Conservation (phyloP, 108 stramenopile genomes). For the Cyclostephanos tholiformis region DNA sequence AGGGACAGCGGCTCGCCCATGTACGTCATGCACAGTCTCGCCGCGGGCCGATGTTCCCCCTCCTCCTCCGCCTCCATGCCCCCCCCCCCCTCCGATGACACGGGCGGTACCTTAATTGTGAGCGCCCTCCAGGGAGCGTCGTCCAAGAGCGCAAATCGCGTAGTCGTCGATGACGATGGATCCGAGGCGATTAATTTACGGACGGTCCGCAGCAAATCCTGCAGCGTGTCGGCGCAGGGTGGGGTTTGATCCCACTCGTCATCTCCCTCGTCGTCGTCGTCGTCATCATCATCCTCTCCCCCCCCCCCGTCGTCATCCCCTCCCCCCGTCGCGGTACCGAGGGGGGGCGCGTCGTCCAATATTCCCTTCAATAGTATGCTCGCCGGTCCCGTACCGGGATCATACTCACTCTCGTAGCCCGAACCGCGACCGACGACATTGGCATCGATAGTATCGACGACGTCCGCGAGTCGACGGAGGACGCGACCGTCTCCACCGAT, state of each 20-base stretch:
- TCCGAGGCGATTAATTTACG: constrained; percentile 31
- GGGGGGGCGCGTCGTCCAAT: constrained; percentile 36
- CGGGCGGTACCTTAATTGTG: constrained; percentile 12
- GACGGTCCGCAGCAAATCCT: constrained; percentile 71
- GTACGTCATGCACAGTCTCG: constrained; percentile 40
- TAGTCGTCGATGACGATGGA: constrained; percentile 26
- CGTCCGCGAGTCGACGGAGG: constrained; percentile 18
- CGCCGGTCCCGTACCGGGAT: constrained; percentile 62
- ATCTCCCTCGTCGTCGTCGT: constrained; percentile 55
- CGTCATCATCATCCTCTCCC: constrained; percentile 66
- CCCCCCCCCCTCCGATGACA: constrained; percentile 11
- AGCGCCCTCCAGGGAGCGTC: constrained; percentile 81
- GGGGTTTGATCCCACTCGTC: constrained; percentile 62
- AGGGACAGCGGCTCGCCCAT: constrained; percentile 47
- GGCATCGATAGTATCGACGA: constrained; percentile 40
- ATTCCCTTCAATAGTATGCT: constrained; percentile 68
- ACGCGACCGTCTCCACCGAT: constrained; percentile 10
- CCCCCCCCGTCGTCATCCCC: constrained; percentile 65
- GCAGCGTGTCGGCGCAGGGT: constrained; percentile 75
- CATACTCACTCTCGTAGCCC: constrained; percentile 61
- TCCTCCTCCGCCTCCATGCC: constrained; percentile 16
- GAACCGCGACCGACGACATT: constrained; percentile 25
- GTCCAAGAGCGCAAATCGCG: constrained; percentile 54
- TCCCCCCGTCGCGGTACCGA: constrained; percentile 47
- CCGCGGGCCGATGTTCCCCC: not conserved